phyloP scores from a whole-genome alignment of 208 protist genomes.

The Naegleria gruberi region DNA sequence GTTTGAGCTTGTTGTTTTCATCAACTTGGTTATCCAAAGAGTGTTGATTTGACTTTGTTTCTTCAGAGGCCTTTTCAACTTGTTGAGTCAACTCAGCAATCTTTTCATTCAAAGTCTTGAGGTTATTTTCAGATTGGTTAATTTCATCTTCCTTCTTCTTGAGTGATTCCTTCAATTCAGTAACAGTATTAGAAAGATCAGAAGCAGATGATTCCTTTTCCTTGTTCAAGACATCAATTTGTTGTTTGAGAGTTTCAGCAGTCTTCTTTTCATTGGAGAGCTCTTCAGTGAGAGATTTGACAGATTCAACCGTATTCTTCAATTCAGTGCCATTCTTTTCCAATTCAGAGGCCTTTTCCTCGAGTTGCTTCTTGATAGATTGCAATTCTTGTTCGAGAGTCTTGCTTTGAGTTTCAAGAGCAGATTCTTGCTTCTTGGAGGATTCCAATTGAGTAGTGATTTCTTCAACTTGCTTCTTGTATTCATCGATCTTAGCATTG shows the following conservation, averaged over 20 bases:
- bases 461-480: too few relatives aligned
- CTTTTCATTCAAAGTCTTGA: background rate
- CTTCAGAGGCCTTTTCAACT: too few relatives aligned
- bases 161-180: background rate
- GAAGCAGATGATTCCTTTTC: background rate
- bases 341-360: too few relatives aligned
- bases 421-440: background rate
- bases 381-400: background rate
- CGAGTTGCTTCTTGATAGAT: background rate
- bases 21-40: background rate
- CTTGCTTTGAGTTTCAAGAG: background rate
- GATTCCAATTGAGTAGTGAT: too few relatives aligned
- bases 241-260: background rate
- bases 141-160: background rate
- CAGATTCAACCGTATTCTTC: too few relatives aligned
- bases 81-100: too few relatives aligned
- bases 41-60: background rate
- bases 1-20: background rate
- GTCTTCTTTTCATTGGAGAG: background rate
- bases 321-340: too few relatives aligned
- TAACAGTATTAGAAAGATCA: background rate
- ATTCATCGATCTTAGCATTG: too few relatives aligned
- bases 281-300: too few relatives aligned
- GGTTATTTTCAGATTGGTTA: background rate
- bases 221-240: background rate